Percentiles rank a stretch among this genome's conserved stretches.
Conservation (phyloP, 2,329 filamentous ascomycete genomes). For the Plenodomus lindquistii region DNA sequence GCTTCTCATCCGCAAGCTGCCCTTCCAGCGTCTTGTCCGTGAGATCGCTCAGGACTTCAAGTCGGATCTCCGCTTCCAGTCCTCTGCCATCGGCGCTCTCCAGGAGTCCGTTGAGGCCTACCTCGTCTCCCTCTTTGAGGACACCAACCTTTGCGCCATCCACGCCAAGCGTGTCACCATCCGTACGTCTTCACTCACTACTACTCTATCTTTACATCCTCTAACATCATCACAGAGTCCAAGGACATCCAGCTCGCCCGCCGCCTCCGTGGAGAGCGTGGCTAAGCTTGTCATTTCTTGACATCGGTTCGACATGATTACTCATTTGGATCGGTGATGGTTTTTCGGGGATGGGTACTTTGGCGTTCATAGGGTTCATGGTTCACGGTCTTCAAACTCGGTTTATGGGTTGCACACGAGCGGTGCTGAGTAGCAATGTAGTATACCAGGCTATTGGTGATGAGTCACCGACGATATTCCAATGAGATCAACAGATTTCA, state of each 20-base stretch:
- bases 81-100: constrained; percentile 87
- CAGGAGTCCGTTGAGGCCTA: constrained; percentile 98
- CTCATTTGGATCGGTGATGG: constrained; percentile 28
- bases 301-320: constrained; percentile 29
- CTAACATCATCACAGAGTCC: constrained; percentile 64
- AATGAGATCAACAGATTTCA: constrained; percentile 38
- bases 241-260: constrained; percentile 94
- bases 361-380: constrained; percentile 43
- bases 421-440: constrained; percentile 45
- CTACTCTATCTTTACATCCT: constrained; percentile 1
- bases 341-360: constrained; percentile 31
- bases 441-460: constrained; percentile 46
- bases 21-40: constrained; percentile 78
- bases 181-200: constrained; percentile 34
- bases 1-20: constrained; percentile 78
- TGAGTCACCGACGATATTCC: constrained; percentile 39
- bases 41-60: constrained; percentile 70
- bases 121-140: constrained; percentile 93
- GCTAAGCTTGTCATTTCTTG: constrained; percentile 45
- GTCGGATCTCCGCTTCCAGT: constrained; percentile 88
- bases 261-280: constrained; percentile 59
- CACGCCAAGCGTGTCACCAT: constrained; percentile 97
- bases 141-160: constrained; percentile 93
- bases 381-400: constrained; percentile 42
- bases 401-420: constrained; percentile 41